Conservation (phyloP, 495 filamentous ascomycete genomes). For the Penicillium goetzii region DNA sequence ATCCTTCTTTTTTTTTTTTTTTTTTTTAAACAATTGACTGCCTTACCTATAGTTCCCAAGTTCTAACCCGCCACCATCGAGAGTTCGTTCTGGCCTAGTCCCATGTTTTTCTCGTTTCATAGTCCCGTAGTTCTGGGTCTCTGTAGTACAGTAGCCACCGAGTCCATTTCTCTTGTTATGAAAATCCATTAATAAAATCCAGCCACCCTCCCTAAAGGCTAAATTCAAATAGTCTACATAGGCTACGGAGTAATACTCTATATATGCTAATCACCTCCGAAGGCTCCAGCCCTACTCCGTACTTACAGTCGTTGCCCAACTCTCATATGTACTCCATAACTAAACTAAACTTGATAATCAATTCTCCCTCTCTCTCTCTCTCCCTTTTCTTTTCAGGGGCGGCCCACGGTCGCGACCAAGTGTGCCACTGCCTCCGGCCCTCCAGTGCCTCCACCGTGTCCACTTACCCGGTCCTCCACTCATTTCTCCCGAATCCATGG, state of each 20-base stretch:
- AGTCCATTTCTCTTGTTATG: background rate
- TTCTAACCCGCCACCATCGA: no score
- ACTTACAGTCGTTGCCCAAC: background rate
- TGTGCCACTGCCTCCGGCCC: background rate
- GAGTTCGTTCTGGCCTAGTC: background rate
- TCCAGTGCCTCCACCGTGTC: background rate
- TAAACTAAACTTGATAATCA: background rate
- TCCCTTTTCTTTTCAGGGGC: background rate
- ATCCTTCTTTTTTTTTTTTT: no score
- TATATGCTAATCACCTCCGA: background rate
- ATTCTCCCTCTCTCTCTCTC: background rate
- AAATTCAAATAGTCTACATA: background rate
- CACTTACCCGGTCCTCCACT: constrained; percentile 2
- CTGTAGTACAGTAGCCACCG: background rate
- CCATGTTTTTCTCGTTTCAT: background rate
- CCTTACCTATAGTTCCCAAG: no score
- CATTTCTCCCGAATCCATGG: constrained; percentile 17
- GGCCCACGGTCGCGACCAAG: background rate
- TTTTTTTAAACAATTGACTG: no score
- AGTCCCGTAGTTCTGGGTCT: background rate
- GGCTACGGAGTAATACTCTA: background rate
- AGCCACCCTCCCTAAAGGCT: background rate
- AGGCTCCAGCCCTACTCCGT: background rate
- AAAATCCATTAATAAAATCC: background rate
- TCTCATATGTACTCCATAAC: no score